phyloP scores from a whole-genome alignment of 2,329 filamentous ascomycete genomes.

The Aspergillus transmontanensis region DNA sequence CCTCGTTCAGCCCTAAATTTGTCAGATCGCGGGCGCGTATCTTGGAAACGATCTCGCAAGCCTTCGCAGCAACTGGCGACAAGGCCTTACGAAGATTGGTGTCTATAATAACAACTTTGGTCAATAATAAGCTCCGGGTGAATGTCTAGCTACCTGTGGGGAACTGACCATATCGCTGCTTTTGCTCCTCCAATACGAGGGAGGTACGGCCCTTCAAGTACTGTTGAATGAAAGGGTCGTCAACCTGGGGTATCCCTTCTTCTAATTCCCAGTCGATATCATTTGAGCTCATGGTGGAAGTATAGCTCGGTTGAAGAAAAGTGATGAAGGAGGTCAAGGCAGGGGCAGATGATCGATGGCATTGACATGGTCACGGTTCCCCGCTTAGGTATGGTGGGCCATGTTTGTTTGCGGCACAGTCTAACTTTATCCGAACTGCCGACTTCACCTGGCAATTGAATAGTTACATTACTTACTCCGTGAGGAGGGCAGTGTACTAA shows the following conservation, averaged over 20 bases:
- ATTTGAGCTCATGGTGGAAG: conserved; percentile 1
- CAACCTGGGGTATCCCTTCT: conserved; percentile 49
- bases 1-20: conserved; percentile 79
- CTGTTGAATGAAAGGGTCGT: conserved; percentile 78
- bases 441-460: not conserved
- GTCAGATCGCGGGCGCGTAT: conserved; percentile 78
- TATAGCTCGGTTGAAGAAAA: not conserved
- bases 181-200: conserved; percentile 79
- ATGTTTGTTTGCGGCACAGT: conserved; percentile 1
- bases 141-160: not conserved
- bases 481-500: not conserved
- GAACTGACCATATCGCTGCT: conserved; percentile 72
- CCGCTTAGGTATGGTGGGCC: conserved; percentile 1
- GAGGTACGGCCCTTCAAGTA: conserved; percentile 76
- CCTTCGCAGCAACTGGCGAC: conserved; percentile 75
- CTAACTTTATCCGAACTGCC: not conserved
- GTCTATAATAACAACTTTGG: conserved; percentile 23
- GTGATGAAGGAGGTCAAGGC: not conserved
- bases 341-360: not conserved
- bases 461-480: not conserved
- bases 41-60: conserved; percentile 75
- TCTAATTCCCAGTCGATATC: conserved; percentile 37
- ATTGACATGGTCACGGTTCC: not conserved
- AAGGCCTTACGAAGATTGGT: conserved; percentile 52
- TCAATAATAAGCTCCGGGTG: conserved; percentile 13